A percentile compares a stretch with the other conserved stretches of the same genome.
These are phyloP conservation scores for Apiospora phragmitis DNA, from an alignment of 2,329 filamentous ascomycete species.

Conservation along the genomic window DNA sequence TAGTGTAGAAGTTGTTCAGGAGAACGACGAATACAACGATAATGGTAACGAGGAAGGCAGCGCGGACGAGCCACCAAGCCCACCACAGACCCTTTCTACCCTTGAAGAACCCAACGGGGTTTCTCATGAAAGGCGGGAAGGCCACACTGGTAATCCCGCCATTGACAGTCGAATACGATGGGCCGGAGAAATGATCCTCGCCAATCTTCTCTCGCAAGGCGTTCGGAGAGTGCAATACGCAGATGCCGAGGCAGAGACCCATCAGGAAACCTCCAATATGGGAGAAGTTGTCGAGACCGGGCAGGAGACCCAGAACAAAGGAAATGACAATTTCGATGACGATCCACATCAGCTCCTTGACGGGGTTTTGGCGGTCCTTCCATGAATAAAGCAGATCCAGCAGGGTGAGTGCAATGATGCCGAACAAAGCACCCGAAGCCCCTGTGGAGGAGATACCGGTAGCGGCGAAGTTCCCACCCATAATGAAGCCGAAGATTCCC, in stretches of 20 bases:
- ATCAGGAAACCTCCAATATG: slow-evolving; percentile 96
- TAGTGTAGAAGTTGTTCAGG: slow-evolving; percentile 87
- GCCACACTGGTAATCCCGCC: slow-evolving; percentile 45
- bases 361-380: slow-evolving; percentile 73
- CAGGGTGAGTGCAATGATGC: slow-evolving; percentile 83
- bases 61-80: slow-evolving; percentile 92
- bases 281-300: slow-evolving; percentile 93
- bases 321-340: slow-evolving; percentile 82
- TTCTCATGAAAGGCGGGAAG: slow-evolving; percentile 57
- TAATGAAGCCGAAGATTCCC: slow-evolving; percentile 93
- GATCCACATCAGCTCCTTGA: slow-evolving; percentile 86
- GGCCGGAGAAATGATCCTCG: slow-evolving; percentile 48
- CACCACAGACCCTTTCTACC: slow-evolving; percentile 93
- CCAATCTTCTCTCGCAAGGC: slow-evolving; percentile 74
- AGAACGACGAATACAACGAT: slow-evolving; percentile 84
- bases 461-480: slow-evolving; percentile 91
- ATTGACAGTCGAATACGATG: slow-evolving; percentile 70
- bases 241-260: slow-evolving; percentile 84
- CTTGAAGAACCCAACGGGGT: slow-evolving; percentile 80
- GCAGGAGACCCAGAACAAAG: slow-evolving; percentile 88
- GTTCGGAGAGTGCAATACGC: slow-evolving; percentile 84
- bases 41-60: slow-evolving; percentile 74
- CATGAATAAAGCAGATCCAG: slow-evolving; percentile 94
- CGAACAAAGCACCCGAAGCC: slow-evolving; percentile 88
- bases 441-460: slow-evolving; percentile 81